These are phyloP conservation scores for Saksenaea vasiformis DNA, from an alignment of 371 early-diverging fungal species.

Conservation along the genomic window DNA sequence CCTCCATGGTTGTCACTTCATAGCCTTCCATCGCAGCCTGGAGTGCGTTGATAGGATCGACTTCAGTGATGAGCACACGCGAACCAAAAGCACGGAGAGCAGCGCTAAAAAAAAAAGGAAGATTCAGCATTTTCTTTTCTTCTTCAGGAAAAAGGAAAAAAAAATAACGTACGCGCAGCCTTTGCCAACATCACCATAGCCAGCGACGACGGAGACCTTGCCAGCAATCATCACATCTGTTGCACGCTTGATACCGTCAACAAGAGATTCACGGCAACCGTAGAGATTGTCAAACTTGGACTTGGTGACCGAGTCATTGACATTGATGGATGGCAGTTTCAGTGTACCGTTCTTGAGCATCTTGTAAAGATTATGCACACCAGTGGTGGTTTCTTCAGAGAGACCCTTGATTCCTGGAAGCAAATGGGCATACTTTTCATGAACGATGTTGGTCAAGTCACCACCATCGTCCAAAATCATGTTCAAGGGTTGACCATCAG, in stretches of 20 bases:
- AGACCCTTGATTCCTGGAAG: constrained; percentile 86
- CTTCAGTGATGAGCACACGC: constrained; percentile 96
- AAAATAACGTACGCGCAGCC: constrained; percentile 81
- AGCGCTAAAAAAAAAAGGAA: constrained; percentile 39
- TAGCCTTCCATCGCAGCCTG: constrained; percentile 99
- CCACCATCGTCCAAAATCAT: constrained; percentile 99
- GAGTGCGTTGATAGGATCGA: constrained; percentile 99
- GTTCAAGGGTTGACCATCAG: constrained; percentile 94
- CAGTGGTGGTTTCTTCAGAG: constrained; percentile 99
- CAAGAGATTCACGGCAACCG: constrained; percentile 99
- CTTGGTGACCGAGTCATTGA: constrained; percentile 99
- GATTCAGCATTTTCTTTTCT: not conserved
- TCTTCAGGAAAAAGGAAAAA: not conserved
- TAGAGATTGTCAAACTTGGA: constrained; percentile 99
- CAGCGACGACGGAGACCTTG: constrained; percentile 97
- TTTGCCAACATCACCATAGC: constrained; percentile 99
- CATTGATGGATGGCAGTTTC: constrained; percentile 98
- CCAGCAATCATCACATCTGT: constrained; percentile 99
- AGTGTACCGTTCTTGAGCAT: constrained; percentile 94
- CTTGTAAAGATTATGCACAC: constrained; percentile 98
- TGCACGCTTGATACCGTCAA: constrained; percentile 99
- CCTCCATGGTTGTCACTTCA: constrained; percentile 98
- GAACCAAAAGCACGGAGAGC: constrained; percentile 99
- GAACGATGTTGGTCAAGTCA: constrained; percentile 96
- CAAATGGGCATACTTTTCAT: constrained; percentile 93